Conservation (phyloP, 2,329 filamentous ascomycete species). For the Sarocladium kiliense region DNA sequence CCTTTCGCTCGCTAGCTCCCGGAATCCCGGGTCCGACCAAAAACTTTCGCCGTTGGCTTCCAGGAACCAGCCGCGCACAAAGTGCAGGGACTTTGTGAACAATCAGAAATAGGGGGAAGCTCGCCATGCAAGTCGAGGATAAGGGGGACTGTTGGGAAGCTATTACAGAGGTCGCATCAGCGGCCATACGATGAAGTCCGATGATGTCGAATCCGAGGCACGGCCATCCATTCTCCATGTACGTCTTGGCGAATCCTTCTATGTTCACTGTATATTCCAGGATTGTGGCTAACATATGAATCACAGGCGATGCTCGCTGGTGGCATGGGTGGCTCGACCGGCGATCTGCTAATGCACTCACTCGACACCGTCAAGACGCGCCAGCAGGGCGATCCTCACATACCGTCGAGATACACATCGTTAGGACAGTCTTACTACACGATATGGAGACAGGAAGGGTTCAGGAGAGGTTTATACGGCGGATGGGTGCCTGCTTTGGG, state of each 20-base stretch:
- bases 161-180: conserved; percentile 18
- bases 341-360: conserved; percentile 98
- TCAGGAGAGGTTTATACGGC: conserved; percentile 81
- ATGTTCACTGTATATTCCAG: not conserved
- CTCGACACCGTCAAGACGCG: conserved; percentile 97
- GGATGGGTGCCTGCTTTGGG: conserved; percentile 89
- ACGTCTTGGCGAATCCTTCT: conserved; percentile 16
- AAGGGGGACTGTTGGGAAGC: conserved; percentile 20
- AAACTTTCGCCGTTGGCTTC: not conserved
- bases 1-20: not conserved
- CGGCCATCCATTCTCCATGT: conserved; percentile 41
- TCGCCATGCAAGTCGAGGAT: conserved; percentile 28
- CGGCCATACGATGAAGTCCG: conserved; percentile 27
- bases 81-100: not conserved
- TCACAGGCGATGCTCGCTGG: conserved; percentile 87
- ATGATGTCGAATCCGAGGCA: conserved; percentile 35
- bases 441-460: conserved; percentile 87
- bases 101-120: conserved; percentile 11
- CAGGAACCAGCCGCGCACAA: conserved; percentile 10
- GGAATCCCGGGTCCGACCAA: not conserved
- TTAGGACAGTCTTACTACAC: conserved; percentile 87
- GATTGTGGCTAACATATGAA: not conserved
- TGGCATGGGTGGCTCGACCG: conserved; percentile 84
- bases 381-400: conserved; percentile 91
- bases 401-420: conserved; percentile 88